phyloP scores from a whole-genome alignment of 345 rosid species.

The Gossypioides kirkii region DNA sequence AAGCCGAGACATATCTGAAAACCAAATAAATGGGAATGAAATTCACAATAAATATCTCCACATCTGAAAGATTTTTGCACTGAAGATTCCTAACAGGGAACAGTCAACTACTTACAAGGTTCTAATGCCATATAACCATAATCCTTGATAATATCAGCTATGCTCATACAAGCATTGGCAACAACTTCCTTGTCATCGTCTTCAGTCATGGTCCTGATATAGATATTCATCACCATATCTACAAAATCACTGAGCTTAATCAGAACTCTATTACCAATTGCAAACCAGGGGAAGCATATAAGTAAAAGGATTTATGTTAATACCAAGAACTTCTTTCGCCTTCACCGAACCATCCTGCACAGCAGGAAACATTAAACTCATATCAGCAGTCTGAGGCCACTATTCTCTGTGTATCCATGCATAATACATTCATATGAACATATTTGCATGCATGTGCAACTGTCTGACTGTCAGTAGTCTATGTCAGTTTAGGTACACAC shows the following conservation, averaged over 20 bases:
- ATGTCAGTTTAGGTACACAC: neutral
- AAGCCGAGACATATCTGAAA: conserved; percentile 69
- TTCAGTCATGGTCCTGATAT: conserved; percentile 73
- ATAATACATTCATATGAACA: neutral
- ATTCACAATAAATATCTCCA: neutral
- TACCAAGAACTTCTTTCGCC: conserved; percentile 82
- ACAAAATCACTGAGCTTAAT: conserved; percentile 25
- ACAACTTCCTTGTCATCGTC: conserved; percentile 99
- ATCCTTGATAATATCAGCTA: conserved; percentile 81
- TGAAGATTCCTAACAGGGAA: neutral
- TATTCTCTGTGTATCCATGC: neutral
- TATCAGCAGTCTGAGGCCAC: neutral
- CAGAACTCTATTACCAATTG: conserved; percentile 14
- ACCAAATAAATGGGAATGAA: conserved; percentile 21
- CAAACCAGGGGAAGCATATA: neutral
- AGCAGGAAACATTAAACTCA: conserved; percentile 17
- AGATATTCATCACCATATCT: conserved; percentile 77
- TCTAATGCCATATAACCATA: conserved; percentile 73
- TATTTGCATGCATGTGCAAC: neutral
- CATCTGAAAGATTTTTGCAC: neutral
- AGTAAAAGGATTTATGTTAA: neutral
- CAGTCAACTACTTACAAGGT: conserved; percentile 59
- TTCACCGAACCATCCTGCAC: conserved; percentile 67
- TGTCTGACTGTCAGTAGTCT: neutral
- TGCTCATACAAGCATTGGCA: conserved; percentile 85